Evolutionary conservation across 148 eudicot genomes (phyloP).

Genomic region (Salicornia ramosissima): DNA sequence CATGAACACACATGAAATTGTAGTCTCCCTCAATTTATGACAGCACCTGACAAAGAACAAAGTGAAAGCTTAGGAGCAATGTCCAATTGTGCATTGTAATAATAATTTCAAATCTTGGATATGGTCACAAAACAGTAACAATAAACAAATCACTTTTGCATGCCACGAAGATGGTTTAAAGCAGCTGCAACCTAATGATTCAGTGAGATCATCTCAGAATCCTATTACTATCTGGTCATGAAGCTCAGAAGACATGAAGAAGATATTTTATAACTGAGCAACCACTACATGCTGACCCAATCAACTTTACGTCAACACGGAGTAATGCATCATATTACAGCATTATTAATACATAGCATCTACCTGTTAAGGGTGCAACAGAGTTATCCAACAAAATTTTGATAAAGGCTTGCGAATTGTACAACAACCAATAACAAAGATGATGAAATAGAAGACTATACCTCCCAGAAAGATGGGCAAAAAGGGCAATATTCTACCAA

Average conservation of each 20-base stretch:
- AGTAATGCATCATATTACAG: background rate
- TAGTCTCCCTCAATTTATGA: background rate
- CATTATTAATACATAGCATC: background rate
- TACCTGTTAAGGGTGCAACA: background rate
- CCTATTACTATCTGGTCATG: too few relatives aligned
- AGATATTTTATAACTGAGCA: background rate
- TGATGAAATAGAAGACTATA: background rate
- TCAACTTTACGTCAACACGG: background rate
- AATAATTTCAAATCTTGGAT: too few relatives aligned
- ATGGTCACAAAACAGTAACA: background rate
- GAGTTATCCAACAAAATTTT: conserved; percentile 6
- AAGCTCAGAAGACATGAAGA: background rate
- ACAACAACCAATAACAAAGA: background rate
- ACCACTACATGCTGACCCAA: background rate
- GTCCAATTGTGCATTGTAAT: background rate
- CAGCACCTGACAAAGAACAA: background rate
- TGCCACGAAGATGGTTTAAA: too few relatives aligned
- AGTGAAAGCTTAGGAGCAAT: background rate
- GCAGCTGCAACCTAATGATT: too few relatives aligned
- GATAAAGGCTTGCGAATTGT: background rate
- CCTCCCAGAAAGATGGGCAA: conserved; percentile 9
- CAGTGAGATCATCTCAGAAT: too few relatives aligned
- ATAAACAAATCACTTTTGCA: too few relatives aligned
- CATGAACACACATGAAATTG: background rate
- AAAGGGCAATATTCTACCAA: conserved; percentile 7